phyloP scores from a whole-genome alignment of 257 asterid species.

The Solanum etuberosum region DNA sequence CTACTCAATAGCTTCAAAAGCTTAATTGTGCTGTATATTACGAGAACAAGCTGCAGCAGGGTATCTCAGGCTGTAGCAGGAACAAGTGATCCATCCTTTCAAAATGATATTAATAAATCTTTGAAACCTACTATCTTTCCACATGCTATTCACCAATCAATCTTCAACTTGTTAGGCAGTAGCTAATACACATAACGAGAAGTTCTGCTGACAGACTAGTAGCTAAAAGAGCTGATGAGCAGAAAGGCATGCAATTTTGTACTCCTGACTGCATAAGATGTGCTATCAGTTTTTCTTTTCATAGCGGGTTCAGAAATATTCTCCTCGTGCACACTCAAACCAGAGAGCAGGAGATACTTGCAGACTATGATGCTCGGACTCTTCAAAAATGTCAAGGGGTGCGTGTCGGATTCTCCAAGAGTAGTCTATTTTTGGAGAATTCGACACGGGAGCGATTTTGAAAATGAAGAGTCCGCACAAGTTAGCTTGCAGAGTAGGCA shows the following conservation, averaged over 20 bases:
- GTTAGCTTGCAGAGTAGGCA: background rate
- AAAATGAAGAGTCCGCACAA: background rate
- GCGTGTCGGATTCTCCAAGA: background rate
- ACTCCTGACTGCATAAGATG: background rate
- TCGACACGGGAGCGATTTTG: background rate
- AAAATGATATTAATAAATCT: background rate
- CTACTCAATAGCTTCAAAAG: background rate
- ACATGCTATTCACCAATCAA: background rate
- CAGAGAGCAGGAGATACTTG: background rate
- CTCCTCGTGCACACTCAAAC: background rate
- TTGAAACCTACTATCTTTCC: background rate
- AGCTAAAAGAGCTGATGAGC: background rate
- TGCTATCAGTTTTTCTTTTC: background rate
- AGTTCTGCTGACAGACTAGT: background rate
- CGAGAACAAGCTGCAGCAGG: background rate
- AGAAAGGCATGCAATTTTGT: background rate
- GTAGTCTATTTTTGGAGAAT: background rate
- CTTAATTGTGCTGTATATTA: background rate
- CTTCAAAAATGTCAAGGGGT: background rate
- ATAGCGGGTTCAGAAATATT: background rate
- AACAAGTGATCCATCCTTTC: background rate
- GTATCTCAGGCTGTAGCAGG: background rate
- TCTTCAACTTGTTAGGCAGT: background rate
- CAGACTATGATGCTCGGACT: background rate
- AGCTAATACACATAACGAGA: background rate